These are phyloP conservation scores for Clavariopsis aquatica DNA, from an alignment of 495 filamentous ascomycete species.

Conservation along the genomic window DNA sequence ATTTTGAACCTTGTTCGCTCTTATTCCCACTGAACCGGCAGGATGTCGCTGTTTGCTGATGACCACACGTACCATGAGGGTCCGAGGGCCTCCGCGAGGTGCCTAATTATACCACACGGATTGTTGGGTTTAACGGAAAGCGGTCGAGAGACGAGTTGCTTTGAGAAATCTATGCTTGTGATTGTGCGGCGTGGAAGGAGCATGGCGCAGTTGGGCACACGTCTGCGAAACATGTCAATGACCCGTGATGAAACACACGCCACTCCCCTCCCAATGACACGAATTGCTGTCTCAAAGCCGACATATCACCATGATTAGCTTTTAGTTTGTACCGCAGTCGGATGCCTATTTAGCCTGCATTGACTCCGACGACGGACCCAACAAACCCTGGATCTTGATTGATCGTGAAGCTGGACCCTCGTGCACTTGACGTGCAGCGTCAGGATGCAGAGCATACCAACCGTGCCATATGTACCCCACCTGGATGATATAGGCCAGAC, in stretches of 20 bases:
- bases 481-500: not conserved
- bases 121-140: not conserved
- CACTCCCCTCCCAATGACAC: not conserved
- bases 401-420: slow-evolving; percentile 6
- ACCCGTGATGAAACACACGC: not conserved
- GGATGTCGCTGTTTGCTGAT: not conserved
- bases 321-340: not conserved
- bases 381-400: not conserved
- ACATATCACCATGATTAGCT: not conserved
- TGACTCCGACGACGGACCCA: slow-evolving; percentile 1
- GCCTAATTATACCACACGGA: not conserved
- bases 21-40: not conserved
- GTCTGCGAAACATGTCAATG: slow-evolving; percentile 1
- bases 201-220: not conserved
- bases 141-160: not conserved
- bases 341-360: not conserved
- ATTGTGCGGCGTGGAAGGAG: not conserved
- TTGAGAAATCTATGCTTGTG: not conserved
- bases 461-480: slow-evolving; percentile 2
- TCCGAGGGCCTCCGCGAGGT: not conserved
- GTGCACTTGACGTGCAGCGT: not conserved
- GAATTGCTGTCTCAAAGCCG: not conserved
- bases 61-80: not conserved
- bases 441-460: not conserved
- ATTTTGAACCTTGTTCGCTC: not conserved